phyloP scores from a whole-genome alignment of 1,284 basidiomycete genomes.

The Grifola frondosa region DNA sequence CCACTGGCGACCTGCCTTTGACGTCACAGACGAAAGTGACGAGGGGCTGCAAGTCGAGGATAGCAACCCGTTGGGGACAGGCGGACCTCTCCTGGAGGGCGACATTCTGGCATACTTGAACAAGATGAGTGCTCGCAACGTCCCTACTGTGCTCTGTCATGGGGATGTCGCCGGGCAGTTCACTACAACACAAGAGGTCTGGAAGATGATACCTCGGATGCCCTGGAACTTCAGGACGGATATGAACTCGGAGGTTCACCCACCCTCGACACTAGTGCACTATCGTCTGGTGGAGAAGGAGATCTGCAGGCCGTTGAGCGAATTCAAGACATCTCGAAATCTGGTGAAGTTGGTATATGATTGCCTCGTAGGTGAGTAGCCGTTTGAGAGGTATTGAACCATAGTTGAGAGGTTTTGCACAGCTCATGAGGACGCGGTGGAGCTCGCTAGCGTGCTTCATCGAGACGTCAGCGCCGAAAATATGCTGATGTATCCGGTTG shows the following conservation, averaged over 20 bases:
- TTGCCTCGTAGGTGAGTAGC: conserved; percentile 3
- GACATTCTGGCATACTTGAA: background rate
- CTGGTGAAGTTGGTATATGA: background rate
- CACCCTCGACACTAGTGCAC: conserved; percentile 5
- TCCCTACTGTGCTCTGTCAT: conserved; percentile 6
- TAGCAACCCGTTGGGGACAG: too few relatives aligned
- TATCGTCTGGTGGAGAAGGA: conserved; percentile 10
- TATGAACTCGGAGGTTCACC: too few relatives aligned
- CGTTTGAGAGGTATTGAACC: background rate
- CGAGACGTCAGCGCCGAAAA: background rate
- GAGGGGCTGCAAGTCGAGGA: too few relatives aligned
- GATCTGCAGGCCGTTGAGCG: conserved; percentile 3
- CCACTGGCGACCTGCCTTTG: conserved; percentile 7
- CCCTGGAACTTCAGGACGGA: too few relatives aligned
- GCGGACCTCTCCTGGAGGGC: too few relatives aligned
- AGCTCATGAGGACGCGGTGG: background rate
- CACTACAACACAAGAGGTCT: background rate
- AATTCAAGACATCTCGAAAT: conserved; percentile 2
- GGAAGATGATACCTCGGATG: too few relatives aligned
- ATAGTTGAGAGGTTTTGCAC: too few relatives aligned
- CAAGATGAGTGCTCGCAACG: background rate
- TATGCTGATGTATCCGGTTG: background rate
- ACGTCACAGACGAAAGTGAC: background rate
- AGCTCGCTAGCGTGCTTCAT: background rate
- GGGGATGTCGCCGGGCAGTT: conserved; percentile 5